Percentiles rank a stretch among this genome's conserved stretches.
Conservation (phyloP, 2,329 filamentous ascomycete species). For the Alternaria triticimaculans region DNA sequence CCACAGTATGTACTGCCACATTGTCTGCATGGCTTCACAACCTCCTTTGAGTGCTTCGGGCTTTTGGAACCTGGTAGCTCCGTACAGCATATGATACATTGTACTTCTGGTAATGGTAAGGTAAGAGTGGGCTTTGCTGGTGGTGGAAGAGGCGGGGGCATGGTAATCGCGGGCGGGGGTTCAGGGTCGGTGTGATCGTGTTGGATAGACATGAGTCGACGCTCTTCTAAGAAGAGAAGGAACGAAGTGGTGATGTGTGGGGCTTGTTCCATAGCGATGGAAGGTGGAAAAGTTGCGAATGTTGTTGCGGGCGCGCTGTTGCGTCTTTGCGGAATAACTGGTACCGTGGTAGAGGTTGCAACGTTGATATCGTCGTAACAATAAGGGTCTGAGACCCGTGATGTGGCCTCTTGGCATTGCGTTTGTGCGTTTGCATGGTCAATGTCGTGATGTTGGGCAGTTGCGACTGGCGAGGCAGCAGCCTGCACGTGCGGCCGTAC, state of each 20-base stretch:
- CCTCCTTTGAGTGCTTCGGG: constrained; percentile 6
- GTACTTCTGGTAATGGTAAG: constrained; percentile 1
- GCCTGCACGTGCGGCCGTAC: constrained; percentile 25
- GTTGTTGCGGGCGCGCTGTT: constrained; percentile 19
- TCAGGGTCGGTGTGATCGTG: background rate
- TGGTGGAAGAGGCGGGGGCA: background rate
- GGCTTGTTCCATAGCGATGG: background rate
- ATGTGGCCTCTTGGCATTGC: constrained; percentile 14
- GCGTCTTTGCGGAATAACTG: constrained; percentile 10
- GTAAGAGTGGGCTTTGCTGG: background rate
- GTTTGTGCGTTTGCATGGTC: constrained; percentile 15
- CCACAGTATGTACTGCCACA: constrained; percentile 45
- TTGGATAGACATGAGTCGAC: constrained; percentile 15
- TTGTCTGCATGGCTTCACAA: constrained; percentile 38
- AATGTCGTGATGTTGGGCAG: constrained; percentile 18
- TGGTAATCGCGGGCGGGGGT: background rate
- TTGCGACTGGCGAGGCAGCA: constrained; percentile 20
- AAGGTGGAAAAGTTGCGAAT: background rate
- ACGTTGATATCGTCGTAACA: constrained; percentile 18
- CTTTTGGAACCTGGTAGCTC: constrained; percentile 16
- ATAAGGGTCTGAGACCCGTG: background rate
- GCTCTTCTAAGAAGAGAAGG: constrained; percentile 10
- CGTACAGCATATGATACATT: constrained; percentile 34
- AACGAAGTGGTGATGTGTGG: background rate
- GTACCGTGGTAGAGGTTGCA: background rate